Base-by-base conservation (phyloP, 768 basidiomycete species). In the Leccinum broughii region DNA sequence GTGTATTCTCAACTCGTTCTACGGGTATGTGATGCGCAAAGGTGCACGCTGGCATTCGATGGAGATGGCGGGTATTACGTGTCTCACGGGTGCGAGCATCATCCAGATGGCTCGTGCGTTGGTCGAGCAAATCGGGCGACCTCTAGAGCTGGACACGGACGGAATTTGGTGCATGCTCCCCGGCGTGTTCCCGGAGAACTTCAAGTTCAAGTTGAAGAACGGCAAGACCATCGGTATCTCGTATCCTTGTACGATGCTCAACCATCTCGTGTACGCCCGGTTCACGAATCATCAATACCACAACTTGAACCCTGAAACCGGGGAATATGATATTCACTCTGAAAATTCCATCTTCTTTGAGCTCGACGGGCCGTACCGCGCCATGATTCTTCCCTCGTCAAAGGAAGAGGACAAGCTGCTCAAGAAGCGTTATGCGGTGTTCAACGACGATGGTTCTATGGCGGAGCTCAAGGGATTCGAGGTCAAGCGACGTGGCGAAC, bases 121-220 rank as follows among this genome's bases (percentile, higher is more conserved):
- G 32, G 97, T 99, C 22, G 97, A 99, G 68, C 93, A 97, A 76
- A 95, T 99, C 57, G 97, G 97, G 3, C 87, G 97, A 8, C 97
- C 97, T 1, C 85, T 99, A 55, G 97, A 99, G 70, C 77, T 99
- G 65, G 97, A 99, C 73, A 99, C 97, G 14, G 97, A 99, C 75
- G 96, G 97, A 64, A 99, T 99, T 64, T 98, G 97, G 97, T 99
- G 97, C 76, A 99, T 99, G 97, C 86, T 98, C 24, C 97, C 97
- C 4, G 94, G 93, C 3, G 85, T 94, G 13, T 99, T 99, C 75
- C 97, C 97, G 3, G 97, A 98, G 76, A 93, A 97, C 75, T 98
- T 98, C 86, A 89, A 88, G 73, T 98, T 98, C 82, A 88, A 95
- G 70, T 82, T 98, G 60, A 78, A 80, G 50, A 89, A 83, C 66